Percentiles rank a stretch among this genome's conserved stretches.
Evolutionary conservation across 1,284 basidiomycete species (phyloP).

Genomic region (Nidula niveotomentosa): DNA sequence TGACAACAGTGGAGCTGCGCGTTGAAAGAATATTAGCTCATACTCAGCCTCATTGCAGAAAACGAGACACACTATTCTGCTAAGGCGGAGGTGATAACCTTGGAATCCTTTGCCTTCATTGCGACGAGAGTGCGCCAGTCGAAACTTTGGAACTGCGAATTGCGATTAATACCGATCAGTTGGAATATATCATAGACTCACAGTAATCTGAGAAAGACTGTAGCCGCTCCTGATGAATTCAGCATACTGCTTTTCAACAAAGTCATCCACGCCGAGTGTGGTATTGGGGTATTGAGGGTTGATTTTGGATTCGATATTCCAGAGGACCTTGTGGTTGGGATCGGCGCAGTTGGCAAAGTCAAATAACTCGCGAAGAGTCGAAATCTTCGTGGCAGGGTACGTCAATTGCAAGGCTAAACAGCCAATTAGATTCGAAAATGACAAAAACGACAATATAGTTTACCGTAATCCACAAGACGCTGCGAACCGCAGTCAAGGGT

Average conservation of each 20-base stretch:
- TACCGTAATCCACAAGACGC: conserved; percentile 61
- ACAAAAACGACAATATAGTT: conserved; percentile 17
- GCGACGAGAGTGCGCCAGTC: conserved; percentile 72
- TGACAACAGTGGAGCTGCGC: conserved; percentile 40
- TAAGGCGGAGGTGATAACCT: conserved; percentile 58
- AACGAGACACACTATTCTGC: conserved; percentile 49
- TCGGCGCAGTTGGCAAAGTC: conserved; percentile 75
- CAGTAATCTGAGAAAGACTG: conserved; percentile 54
- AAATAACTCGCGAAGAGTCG: conserved; percentile 74
- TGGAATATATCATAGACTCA: conserved; percentile 27
- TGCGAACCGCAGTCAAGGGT: conserved; percentile 79
- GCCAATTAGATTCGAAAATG: neutral
- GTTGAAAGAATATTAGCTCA: too few relatives aligned
- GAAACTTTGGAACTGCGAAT: conserved; percentile 67
- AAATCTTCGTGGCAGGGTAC: conserved; percentile 67
- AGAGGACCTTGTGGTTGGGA: conserved; percentile 53
- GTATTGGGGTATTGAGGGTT: conserved; percentile 54
- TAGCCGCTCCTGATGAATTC: conserved; percentile 59
- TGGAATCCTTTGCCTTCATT: conserved; percentile 62
- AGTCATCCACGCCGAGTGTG: conserved; percentile 63
- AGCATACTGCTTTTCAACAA: conserved; percentile 62
- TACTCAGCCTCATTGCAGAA: too few relatives aligned
- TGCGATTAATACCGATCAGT: neutral
- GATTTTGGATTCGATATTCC: conserved; percentile 84
- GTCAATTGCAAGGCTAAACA: conserved; percentile 56